These are phyloP conservation scores for Wickerhamiella domercqiae DNA, from an alignment of 805 yeast genomes.

Conservation along the genomic window DNA sequence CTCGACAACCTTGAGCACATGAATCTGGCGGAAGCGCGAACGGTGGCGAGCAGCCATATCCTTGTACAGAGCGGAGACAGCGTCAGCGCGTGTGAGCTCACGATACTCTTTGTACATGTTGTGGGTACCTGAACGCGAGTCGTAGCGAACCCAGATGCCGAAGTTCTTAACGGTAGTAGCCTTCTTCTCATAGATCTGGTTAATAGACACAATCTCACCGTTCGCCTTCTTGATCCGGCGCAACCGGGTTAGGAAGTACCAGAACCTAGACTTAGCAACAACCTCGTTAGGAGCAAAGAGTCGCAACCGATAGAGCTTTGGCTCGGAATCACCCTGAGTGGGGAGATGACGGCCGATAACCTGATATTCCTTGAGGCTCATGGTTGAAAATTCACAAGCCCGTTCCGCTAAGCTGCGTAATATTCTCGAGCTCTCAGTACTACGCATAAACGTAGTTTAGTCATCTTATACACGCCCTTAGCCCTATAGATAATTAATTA, in stretches of 20 bases:
- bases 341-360: constrained; percentile 99
- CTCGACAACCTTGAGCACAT: constrained; percentile 98
- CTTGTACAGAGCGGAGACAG: constrained; percentile 96
- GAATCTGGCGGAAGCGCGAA: constrained; percentile 99
- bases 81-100: constrained; percentile 97
- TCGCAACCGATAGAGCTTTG: constrained; percentile 99
- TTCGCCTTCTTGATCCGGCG: constrained; percentile 99
- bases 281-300: constrained; percentile 98
- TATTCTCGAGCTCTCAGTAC: too few species aligned
- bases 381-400: neutral
- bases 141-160: constrained; percentile 99
- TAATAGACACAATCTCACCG: constrained; percentile 95
- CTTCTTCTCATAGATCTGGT: constrained; percentile 81
- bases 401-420: too few species aligned
- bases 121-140: constrained; percentile 99
- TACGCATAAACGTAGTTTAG: too few species aligned
- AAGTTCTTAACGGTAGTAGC: constrained; percentile 99
- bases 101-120: constrained; percentile 99
- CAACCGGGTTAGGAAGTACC: constrained; percentile 99
- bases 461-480: too few species aligned
- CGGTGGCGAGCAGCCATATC: constrained; percentile 99
- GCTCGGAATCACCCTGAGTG: constrained; percentile 97
- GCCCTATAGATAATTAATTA: neutral
- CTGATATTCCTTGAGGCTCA: constrained; percentile 90
- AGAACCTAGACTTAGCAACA: constrained; percentile 99